phyloP scores from a whole-genome alignment of 345 rosid species.

The Citrus reticulata region DNA sequence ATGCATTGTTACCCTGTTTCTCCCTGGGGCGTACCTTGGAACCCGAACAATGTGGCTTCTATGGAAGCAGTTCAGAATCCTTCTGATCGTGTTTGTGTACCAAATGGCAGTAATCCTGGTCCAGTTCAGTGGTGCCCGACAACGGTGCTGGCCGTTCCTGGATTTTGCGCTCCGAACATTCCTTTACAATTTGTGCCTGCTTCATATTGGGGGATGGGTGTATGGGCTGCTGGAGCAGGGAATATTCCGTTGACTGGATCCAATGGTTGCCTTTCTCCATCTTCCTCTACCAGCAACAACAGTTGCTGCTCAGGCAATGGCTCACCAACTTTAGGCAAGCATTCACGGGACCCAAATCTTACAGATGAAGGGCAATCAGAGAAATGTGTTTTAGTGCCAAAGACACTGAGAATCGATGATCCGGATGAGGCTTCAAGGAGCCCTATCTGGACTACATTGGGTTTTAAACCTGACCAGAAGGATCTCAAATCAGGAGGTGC shows the following conservation, averaged over 20 bases:
- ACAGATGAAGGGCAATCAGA: constrained; percentile 40
- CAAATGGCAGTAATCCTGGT: constrained; percentile 17
- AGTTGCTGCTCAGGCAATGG: constrained; percentile 44
- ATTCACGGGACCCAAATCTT: constrained; percentile 46
- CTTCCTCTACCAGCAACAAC: constrained; percentile 38
- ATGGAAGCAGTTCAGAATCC: constrained; percentile 24
- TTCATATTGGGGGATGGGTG: constrained; percentile 48
- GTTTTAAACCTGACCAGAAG: constrained; percentile 31
- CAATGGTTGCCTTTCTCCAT: constrained; percentile 39
- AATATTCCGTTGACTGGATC: constrained; percentile 27
- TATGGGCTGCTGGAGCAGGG: constrained; percentile 38
- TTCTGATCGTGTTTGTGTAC: constrained; percentile 26
- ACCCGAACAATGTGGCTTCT: constrained; percentile 29
- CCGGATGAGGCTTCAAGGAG: constrained; percentile 43
- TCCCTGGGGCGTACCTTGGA: constrained; percentile 48
- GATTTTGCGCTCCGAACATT: constrained; percentile 43
- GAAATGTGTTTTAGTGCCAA: constrained; percentile 44
- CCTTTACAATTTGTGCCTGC: constrained; percentile 57
- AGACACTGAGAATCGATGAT: constrained; percentile 46
- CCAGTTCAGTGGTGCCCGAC: constrained; percentile 52
- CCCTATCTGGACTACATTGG: constrained; percentile 45
- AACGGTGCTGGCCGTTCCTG: constrained; percentile 39
- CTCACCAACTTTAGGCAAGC: constrained; percentile 64
- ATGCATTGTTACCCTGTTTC: constrained; percentile 35
- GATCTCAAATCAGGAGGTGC: constrained; percentile 23